A percentile compares a stretch with the other conserved stretches of the same genome.
Conservation (phyloP, 2,329 filamentous ascomycete genomes). For the Claviceps spartinae region DNA sequence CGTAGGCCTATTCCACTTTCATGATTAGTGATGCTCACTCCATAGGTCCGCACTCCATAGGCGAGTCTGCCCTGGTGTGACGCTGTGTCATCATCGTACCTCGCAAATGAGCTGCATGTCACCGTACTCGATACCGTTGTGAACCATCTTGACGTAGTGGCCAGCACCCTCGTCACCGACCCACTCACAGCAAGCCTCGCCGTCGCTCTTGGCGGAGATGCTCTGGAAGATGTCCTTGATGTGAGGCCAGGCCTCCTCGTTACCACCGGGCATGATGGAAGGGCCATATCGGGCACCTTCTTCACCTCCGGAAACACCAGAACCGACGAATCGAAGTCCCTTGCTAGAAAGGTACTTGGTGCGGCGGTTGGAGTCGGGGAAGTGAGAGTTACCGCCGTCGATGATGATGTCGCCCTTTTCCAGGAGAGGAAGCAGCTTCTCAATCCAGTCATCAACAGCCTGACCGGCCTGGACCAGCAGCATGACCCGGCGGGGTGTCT, state of each 20-base stretch:
- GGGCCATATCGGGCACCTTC: conserved; percentile 97
- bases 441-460: conserved; percentile 97
- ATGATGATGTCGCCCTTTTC: conserved; percentile 95
- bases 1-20: conserved; percentile 59
- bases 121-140: conserved; percentile 99
- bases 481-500: conserved; percentile 95
- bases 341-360: conserved; percentile 76
- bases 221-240: conserved; percentile 99
- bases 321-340: conserved; percentile 90
- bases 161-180: conserved; percentile 98
- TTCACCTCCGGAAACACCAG: conserved; percentile 97
- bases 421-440: conserved; percentile 74
- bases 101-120: conserved; percentile 99
- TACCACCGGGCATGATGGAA: conserved; percentile 96
- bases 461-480: conserved; percentile 97
- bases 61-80: not conserved
- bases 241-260: conserved; percentile 93
- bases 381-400: conserved; percentile 96
- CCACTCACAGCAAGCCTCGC: conserved; percentile 98
- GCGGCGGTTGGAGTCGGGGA: conserved; percentile 96
- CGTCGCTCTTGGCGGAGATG: conserved; percentile 94
- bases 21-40: not conserved
- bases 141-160: conserved; percentile 99
- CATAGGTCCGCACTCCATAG: no score
- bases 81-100: conserved; percentile 39